phyloP scores from a whole-genome alignment of 2,329 filamentous ascomycete species.

The Zymoseptoria brevis region DNA sequence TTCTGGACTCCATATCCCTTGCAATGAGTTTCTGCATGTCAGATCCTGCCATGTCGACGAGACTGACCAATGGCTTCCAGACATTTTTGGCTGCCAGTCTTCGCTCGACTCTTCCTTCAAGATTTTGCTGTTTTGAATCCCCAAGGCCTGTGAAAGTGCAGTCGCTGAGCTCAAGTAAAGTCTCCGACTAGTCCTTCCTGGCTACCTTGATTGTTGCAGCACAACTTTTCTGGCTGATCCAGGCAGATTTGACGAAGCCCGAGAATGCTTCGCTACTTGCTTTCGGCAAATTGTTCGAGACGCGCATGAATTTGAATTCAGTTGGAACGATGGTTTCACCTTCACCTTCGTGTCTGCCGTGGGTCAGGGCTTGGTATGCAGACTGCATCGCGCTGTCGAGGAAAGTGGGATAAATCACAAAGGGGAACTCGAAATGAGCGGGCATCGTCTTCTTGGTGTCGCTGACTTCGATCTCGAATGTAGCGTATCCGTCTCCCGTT shows the following conservation, averaged over 20 bases:
- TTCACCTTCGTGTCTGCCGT: neutral
- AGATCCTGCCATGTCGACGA: neutral
- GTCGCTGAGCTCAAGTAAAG: neutral
- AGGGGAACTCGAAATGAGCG: slow-evolving; percentile 44
- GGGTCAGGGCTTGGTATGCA: neutral
- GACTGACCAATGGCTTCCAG: neutral
- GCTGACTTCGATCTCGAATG: neutral
- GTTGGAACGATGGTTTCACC: neutral
- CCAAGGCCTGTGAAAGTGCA: neutral
- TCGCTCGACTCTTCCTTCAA: neutral
- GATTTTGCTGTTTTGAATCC: neutral
- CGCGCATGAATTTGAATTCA: neutral
- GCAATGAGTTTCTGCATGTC: neutral
- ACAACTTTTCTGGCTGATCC: neutral
- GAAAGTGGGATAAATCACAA: slow-evolving; percentile 49
- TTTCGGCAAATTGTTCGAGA: neutral
- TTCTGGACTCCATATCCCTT: neutral
- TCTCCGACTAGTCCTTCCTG: neutral
- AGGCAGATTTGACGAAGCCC: neutral
- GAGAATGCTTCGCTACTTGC: neutral
- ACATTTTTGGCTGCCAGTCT: neutral
- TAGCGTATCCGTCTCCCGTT: neutral
- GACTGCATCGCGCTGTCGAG: slow-evolving; percentile 33
- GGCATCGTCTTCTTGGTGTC: slow-evolving; percentile 47
- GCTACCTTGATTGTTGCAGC: neutral